Conservation (phyloP, 768 basidiomycete genomes). For the Leucogyrophana mollusca region DNA sequence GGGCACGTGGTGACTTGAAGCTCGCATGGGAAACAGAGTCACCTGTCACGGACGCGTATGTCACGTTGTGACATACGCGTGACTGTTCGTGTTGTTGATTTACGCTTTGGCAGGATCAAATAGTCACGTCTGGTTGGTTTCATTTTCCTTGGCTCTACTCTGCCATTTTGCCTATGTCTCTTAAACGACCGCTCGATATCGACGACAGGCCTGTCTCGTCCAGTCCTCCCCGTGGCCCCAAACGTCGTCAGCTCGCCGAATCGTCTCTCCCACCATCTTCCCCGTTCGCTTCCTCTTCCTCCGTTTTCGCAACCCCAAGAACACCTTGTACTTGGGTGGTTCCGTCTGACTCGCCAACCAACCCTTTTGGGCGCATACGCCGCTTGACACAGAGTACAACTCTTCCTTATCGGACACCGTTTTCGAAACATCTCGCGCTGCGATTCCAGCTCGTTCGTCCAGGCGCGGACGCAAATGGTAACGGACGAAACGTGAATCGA, state of each 20-base stretch:
- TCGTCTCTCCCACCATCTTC: constrained; percentile 25
- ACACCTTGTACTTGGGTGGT: constrained; percentile 40
- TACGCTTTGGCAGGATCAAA: too few relatives aligned
- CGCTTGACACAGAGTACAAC: constrained; percentile 36
- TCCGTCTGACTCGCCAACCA: constrained; percentile 68
- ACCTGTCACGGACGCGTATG: too few relatives aligned
- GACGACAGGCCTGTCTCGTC: constrained; percentile 23
- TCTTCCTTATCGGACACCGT: constrained; percentile 44
- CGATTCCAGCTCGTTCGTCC: constrained; percentile 57
- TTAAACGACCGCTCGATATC: constrained; percentile 29
- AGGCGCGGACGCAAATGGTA: constrained; percentile 14
- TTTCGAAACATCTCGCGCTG: constrained; percentile 60
- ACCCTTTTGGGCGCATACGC: constrained; percentile 63
- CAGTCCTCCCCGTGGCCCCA: constrained; percentile 30
- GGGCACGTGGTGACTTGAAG: too few relatives aligned
- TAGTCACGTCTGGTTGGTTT: too few relatives aligned
- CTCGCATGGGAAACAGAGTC: too few relatives aligned
- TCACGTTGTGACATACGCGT: too few relatives aligned
- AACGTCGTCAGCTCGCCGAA: constrained; percentile 16
- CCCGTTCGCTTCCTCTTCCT: constrained; percentile 25
- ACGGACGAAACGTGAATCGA: constrained; percentile 21
- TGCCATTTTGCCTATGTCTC: constrained; percentile 16
- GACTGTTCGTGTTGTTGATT: too few relatives aligned
- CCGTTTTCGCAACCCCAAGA: constrained; percentile 28
- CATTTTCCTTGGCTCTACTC: neutral